Evolutionary conservation across 1,139 yeast species (phyloP).

Genomic region (Sugiyamaella castrensis): DNA sequence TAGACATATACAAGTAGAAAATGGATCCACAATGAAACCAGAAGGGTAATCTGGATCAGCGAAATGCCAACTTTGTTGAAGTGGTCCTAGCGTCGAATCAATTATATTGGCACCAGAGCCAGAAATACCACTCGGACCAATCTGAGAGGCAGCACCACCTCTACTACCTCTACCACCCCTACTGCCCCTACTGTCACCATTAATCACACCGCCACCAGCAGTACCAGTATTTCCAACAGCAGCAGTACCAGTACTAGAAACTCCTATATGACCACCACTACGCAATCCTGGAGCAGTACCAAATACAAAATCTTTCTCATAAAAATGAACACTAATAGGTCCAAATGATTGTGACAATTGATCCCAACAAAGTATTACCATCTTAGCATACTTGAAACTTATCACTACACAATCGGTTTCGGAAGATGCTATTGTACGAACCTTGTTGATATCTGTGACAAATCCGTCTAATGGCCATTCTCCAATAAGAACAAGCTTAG

Average conservation of each 20-base stretch:
- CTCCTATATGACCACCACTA: conserved; percentile 9
- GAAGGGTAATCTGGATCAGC: conserved; percentile 47
- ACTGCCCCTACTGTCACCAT: conserved; percentile 5
- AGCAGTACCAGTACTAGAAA: conserved; percentile 1
- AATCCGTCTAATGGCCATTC: conserved; percentile 74
- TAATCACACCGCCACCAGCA: conserved; percentile 8
- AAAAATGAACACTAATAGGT: conserved; percentile 81
- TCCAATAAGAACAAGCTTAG: conserved; percentile 52
- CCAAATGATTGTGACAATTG: conserved; percentile 47
- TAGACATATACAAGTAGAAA: conserved; percentile 58
- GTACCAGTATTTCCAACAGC: conserved; percentile 7
- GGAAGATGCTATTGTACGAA: conserved; percentile 52
- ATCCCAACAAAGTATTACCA: conserved; percentile 77
- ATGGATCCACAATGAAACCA: conserved; percentile 63
- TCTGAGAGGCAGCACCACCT: not conserved
- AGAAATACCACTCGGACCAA: not conserved
- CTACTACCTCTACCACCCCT: conserved; percentile 2
- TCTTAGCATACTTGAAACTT: conserved; percentile 71
- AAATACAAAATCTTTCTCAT: conserved; percentile 58
- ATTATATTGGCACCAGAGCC: conserved; percentile 21
- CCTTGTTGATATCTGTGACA: conserved; percentile 55
- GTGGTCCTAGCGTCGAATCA: conserved; percentile 33
- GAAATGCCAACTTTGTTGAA: conserved; percentile 37
- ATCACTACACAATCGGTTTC: conserved; percentile 60
- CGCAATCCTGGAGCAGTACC: conserved; percentile 12